Evolutionary conservation across 2,329 filamentous ascomycete genomes (phyloP).

Genomic region (Exophiala spinifera): DNA sequence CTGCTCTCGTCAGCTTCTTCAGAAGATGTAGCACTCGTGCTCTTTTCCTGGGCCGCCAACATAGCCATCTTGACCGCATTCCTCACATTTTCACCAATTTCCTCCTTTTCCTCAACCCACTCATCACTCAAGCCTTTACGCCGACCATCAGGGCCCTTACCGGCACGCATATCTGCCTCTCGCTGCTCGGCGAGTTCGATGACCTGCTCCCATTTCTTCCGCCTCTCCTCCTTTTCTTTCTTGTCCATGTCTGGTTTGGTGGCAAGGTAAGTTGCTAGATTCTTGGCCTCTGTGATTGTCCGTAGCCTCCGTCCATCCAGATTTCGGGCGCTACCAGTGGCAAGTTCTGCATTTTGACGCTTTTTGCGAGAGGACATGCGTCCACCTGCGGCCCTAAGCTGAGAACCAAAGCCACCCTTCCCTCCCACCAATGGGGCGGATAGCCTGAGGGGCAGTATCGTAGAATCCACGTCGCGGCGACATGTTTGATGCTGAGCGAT

Average conservation of each 20-base stretch:
- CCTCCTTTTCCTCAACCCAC: slow-evolving; percentile 94
- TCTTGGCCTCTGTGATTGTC: slow-evolving; percentile 93
- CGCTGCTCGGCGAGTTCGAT: slow-evolving; percentile 78
- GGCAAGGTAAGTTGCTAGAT: slow-evolving; percentile 87
- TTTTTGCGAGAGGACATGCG: slow-evolving; percentile 96
- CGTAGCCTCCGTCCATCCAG: slow-evolving; percentile 85
- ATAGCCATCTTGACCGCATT: slow-evolving; percentile 73
- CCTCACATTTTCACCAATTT: slow-evolving; percentile 77
- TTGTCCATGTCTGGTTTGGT: slow-evolving; percentile 97
- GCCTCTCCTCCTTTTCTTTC: slow-evolving; percentile 82
- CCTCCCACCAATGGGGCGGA: slow-evolving; percentile 79
- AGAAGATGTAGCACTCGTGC: slow-evolving; percentile 35
- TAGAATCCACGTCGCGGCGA: slow-evolving; percentile 48
- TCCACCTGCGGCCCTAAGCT: slow-evolving; percentile 91
- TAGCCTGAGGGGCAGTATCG: slow-evolving; percentile 78
- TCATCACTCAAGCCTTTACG: slow-evolving; percentile 69
- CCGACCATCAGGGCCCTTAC: slow-evolving; percentile 50
- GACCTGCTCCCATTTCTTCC: slow-evolving; percentile 82
- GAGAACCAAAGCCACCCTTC: slow-evolving; percentile 96
- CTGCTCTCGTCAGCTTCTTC: slow-evolving; percentile 41
- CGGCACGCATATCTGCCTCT: slow-evolving; percentile 77
- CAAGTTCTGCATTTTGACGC: slow-evolving; percentile 62
- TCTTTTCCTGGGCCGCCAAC: slow-evolving; percentile 54
- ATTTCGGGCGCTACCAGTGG: slow-evolving; percentile 76
- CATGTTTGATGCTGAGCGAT: slow-evolving; percentile 9